Evolutionary conservation across 148 eudicot species (phyloP).

Genomic region (Rhododendron molle): DNA sequence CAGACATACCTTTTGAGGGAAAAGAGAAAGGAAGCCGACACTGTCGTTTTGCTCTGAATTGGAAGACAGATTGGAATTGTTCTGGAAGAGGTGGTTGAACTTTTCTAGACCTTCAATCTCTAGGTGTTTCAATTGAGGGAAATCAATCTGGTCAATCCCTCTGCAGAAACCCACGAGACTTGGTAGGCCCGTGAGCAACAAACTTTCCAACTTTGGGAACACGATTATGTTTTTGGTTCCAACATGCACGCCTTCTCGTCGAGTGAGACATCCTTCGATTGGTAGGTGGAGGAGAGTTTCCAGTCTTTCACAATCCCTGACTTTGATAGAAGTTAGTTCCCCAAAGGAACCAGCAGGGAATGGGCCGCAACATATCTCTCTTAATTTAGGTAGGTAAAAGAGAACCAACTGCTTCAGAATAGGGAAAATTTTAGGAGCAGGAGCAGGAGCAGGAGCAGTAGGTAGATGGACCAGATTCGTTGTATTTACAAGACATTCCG

Average conservation of each 20-base stretch:
- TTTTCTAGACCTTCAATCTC: too few species aligned
- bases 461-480: too few species aligned
- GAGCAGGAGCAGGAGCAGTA: too few species aligned
- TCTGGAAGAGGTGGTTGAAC: neutral
- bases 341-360: too few species aligned
- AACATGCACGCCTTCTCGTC: neutral
- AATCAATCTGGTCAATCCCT: constrained; percentile 2
- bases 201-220: neutral
- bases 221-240: neutral
- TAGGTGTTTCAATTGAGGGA: neutral
- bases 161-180: constrained; percentile 1
- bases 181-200: accelerated
- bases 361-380: too few species aligned
- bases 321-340: too few species aligned
- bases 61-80: neutral
- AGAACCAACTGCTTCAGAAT: too few species aligned
- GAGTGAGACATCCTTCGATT: too few species aligned
- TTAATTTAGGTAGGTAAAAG: too few species aligned
- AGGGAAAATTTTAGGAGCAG: too few species aligned
- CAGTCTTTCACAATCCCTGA: accelerated
- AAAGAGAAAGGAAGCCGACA: neutral
- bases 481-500: too few species aligned
- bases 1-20: neutral
- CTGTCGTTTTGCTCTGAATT: neutral
- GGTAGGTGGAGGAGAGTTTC: too few species aligned